Conservation (phyloP, 2,329 filamentous ascomycete genomes). For the Chaetomium strumarium region DNA sequence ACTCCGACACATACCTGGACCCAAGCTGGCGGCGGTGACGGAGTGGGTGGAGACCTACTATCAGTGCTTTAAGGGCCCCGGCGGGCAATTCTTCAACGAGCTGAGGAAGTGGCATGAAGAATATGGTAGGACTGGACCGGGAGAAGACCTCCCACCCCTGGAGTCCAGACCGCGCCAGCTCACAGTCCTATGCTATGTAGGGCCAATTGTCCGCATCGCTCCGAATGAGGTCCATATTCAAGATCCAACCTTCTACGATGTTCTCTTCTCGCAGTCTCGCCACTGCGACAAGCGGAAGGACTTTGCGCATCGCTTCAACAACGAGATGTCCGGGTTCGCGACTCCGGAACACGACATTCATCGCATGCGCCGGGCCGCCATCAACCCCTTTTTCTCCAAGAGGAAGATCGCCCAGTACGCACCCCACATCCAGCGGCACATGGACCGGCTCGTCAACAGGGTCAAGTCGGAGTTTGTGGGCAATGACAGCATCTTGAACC, state of each 20-base stretch:
- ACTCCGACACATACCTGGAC: background rate
- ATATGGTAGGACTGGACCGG: background rate
- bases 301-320: background rate
- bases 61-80: background rate
- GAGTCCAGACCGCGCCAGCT: too few species aligned
- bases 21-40: background rate
- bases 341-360: background rate
- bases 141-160: too few species aligned
- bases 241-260: background rate
- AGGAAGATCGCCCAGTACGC: background rate
- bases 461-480: background rate
- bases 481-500: background rate
- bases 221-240: background rate
- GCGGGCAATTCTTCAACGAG: background rate
- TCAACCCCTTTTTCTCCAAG: background rate
- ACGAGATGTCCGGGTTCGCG: background rate
- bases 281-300: background rate
- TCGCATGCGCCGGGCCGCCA: too few species aligned
- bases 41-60: background rate
- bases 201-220: background rate
- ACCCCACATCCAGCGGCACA: background rate
- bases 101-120: background rate
- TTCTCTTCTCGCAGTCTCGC: background rate
- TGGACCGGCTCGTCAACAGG: background rate
- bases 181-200: too few species aligned